Base-by-base conservation (phyloP, 2,329 filamentous ascomycete species). In the Trichoderma koningiopsis region DNA sequence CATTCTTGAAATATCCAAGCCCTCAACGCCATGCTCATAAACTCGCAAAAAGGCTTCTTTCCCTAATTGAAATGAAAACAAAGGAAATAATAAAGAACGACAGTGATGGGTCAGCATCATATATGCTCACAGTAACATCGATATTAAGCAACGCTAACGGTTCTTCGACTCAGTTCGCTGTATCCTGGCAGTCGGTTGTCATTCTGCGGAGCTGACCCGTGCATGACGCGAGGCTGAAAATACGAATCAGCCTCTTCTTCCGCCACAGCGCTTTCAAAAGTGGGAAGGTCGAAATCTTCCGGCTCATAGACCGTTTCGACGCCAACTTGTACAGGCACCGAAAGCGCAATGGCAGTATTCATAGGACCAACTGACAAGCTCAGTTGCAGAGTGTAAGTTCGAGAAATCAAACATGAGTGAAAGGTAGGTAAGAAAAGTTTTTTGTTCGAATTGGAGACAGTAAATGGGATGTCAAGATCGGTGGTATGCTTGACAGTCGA, bases 341-440 rank as follows among this genome's bases (percentile, higher is more conserved):
- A 74, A 31, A 88, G 76, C 49, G 80, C 81, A 52, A 87, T 72
- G 62, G 78, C 80, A 4, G 79, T 82, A 73, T 79, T 83, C 68
- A 79, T 77, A 8, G 83, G 78, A 19, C 80, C 82, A 3, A 81
- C 78, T 0, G 80, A 80, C 5, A 88, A 70, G 7, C 78, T 80
- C 6, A 88, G 74, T 72, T 83, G 82, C 35, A 88, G 74, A 5
- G 83, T 81, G 76, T 89, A 89, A n/a, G 83, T 82, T 31, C 87
- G 83, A 8, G 85, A 85, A 47, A 82, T 79, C 75, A 88, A 83
- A 79, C 87, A 89, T 10, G 84, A 85, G 78, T 88, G 85, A 74
- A 88, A 89, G 5, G 85, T 85, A 0, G 87, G 87, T 27, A 88
- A 71, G 72, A 88, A 86, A 10, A 83, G 79, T 75, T 83, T 86